A percentile compares a stretch with the other conserved stretches of the same genome.
phyloP scores from a whole-genome alignment of 768 basidiomycete genomes.

The Lactarius quietus region DNA sequence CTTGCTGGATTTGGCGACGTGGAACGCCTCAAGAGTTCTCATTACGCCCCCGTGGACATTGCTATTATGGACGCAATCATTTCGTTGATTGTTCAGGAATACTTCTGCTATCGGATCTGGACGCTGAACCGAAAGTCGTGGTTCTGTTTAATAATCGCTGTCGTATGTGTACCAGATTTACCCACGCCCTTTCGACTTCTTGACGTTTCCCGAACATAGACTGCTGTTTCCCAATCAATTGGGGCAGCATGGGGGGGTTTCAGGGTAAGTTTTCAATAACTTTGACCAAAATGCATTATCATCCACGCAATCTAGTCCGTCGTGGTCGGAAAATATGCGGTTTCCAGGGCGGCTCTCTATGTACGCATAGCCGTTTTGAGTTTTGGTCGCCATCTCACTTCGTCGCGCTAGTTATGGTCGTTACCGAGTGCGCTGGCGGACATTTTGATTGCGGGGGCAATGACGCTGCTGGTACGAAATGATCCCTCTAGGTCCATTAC shows the following conservation, averaged over 20 bases:
- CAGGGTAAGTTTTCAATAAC: background rate
- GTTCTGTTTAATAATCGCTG: background rate
- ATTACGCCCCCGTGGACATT: constrained; percentile 13
- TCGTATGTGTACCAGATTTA: background rate
- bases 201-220: background rate
- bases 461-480: background rate
- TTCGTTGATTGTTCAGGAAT: constrained; percentile 32
- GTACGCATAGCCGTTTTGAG: background rate
- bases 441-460: background rate
- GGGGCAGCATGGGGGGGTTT: constrained; percentile 1
- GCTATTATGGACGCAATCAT: constrained; percentile 31
- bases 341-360: background rate
- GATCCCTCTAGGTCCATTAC: background rate
- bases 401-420: background rate
- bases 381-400: background rate
- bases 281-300: background rate
- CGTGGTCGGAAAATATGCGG: background rate
- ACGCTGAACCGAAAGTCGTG: constrained; percentile 18
- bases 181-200: background rate
- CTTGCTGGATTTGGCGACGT: constrained; percentile 32
- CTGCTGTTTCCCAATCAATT: background rate
- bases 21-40: constrained; percentile 23
- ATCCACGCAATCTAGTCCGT: background rate
- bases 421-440: constrained; percentile 3
- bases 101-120: constrained; percentile 23